Evolutionary conservation across 1,139 yeast species (phyloP).

Genomic region (Yamadazyma dushanensis): DNA sequence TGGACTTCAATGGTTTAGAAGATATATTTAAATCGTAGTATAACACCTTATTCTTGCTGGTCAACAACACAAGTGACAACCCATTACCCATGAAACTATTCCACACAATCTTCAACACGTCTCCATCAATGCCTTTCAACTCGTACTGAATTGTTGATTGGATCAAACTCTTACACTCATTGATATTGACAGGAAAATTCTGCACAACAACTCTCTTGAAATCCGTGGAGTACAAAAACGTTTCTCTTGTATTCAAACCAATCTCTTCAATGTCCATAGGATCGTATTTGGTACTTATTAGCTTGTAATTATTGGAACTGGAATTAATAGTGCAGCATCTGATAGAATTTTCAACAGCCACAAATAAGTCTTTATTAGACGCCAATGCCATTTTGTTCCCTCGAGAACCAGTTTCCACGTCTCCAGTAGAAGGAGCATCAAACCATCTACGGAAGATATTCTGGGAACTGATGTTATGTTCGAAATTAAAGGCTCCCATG

Average conservation of each 20-base stretch:
- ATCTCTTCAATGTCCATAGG: constrained; percentile 24
- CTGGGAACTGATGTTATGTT: constrained; percentile 14
- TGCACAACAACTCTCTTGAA: constrained; percentile 25
- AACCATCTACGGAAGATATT: constrained; percentile 20
- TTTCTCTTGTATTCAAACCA: constrained; percentile 29
- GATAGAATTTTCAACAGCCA: constrained; percentile 28
- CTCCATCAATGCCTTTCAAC: constrained; percentile 18
- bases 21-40: constrained; percentile 33
- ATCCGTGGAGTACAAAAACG: constrained; percentile 36
- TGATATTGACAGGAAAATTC: constrained; percentile 22
- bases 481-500: constrained; percentile 11
- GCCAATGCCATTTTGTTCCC: constrained; percentile 21
- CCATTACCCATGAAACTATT: constrained; percentile 28
- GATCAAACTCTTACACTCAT: constrained; percentile 8
- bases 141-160: constrained; percentile 18
- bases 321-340: constrained; percentile 30
- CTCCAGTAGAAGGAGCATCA: not conserved
- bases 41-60: constrained; percentile 22
- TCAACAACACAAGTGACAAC: constrained; percentile 32
- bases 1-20: constrained; percentile 25
- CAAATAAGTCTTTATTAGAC: constrained; percentile 29
- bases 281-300: constrained; percentile 9
- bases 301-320: constrained; percentile 22
- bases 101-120: constrained; percentile 33
- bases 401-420: constrained; percentile 4